Conservation (phyloP, 208 protist species). For the Balamuthia mandrillaris region DNA sequence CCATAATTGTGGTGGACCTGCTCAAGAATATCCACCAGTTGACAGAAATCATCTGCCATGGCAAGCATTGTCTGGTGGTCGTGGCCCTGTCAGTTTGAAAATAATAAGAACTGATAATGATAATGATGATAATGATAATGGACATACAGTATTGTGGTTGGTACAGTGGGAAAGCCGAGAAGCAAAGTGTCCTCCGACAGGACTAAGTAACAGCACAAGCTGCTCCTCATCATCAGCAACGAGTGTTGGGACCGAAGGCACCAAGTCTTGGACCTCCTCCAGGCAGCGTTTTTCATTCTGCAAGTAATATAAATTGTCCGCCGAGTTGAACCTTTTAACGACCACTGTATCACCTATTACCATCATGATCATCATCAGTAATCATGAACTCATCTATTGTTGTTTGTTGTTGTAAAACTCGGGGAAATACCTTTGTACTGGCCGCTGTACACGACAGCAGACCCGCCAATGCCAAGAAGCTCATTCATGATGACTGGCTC, state of each 20-base stretch:
- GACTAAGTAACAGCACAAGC: background rate
- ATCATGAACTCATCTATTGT: too few species aligned
- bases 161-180: background rate
- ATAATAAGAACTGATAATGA: background rate
- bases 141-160: background rate
- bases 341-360: background rate
- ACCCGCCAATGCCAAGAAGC: background rate
- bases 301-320: background rate
- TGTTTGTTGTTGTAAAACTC: too few species aligned
- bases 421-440: background rate
- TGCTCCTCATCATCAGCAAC: background rate
- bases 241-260: background rate
- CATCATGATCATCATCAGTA: background rate
- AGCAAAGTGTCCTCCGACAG: background rate
- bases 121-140: background rate
- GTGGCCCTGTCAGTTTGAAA: background rate
- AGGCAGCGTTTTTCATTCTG: background rate
- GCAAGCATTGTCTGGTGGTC: background rate
- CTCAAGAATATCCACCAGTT: conserved; percentile 6
- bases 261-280: background rate
- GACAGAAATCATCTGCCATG: conserved; percentile 8
- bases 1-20: background rate
- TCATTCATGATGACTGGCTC: background rate
- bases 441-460: background rate
- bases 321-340: background rate